These are phyloP conservation scores for Osmanthus fragrans DNA, from an alignment of 257 asterid genomes.

Conservation along the genomic window DNA sequence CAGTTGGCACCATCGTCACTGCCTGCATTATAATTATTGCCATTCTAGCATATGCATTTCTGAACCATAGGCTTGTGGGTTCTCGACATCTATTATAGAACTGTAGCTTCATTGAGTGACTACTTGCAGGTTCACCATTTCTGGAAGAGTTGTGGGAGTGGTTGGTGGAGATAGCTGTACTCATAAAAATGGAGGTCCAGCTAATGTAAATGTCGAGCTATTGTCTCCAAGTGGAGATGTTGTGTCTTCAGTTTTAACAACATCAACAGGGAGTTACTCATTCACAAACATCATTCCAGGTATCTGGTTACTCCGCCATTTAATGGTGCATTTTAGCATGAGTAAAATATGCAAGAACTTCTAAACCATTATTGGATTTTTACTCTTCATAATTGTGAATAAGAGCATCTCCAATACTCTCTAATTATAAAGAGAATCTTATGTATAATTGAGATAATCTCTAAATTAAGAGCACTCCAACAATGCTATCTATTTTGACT, in stretches of 20 bases:
- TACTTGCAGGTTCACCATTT: slow-evolving; percentile 65
- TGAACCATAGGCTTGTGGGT: slow-evolving; percentile 20
- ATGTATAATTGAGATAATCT: too few species aligned
- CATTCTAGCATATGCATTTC: background rate
- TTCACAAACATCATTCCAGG: slow-evolving; percentile 82
- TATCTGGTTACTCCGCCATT: slow-evolving; percentile 27
- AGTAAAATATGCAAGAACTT: slow-evolving; percentile 10
- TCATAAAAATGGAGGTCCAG: slow-evolving; percentile 72
- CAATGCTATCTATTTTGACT: too few species aligned
- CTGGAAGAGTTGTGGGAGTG: slow-evolving; percentile 85
- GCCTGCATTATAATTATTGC: background rate
- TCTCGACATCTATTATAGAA: slow-evolving; percentile 19
- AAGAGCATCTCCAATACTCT: too few species aligned
- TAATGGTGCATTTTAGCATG: slow-evolving; percentile 19
- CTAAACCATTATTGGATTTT: slow-evolving; percentile 14
- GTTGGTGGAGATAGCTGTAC: slow-evolving; percentile 77
- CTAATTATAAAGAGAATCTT: too few species aligned
- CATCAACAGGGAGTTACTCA: slow-evolving; percentile 73
- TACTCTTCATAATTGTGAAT: slow-evolving; percentile 3
- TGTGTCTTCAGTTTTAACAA: slow-evolving; percentile 67
- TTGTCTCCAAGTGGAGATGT: slow-evolving; percentile 68
- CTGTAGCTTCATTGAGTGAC: slow-evolving; percentile 29
- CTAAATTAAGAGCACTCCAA: too few species aligned
- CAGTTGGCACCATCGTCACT: background rate
- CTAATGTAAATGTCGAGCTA: slow-evolving; percentile 76